These are phyloP conservation scores for Saccharomyces jurei DNA, from an alignment of 805 yeast genomes.

Conservation along the genomic window DNA sequence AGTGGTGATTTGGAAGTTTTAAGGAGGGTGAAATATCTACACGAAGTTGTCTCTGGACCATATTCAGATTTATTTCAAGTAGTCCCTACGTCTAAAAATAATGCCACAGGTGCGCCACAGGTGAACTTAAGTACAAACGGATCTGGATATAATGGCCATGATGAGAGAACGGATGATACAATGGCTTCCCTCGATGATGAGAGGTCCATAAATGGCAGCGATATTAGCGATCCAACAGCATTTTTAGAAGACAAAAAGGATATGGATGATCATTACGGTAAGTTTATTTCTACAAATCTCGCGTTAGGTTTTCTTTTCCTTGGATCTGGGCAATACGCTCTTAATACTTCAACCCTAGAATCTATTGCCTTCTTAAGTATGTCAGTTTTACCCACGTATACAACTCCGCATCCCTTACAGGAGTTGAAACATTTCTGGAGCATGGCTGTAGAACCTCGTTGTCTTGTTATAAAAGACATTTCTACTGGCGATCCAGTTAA, in stretches of 20 bases:
- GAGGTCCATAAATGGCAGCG: not conserved
- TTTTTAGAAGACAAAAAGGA: conserved; percentile 8
- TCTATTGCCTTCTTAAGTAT: conserved; percentile 42
- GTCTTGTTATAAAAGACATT: conserved; percentile 70
- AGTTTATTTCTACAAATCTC: conserved; percentile 68
- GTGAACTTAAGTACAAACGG: not conserved
- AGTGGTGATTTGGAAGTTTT: conserved; percentile 79
- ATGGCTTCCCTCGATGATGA: not conserved
- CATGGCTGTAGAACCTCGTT: conserved; percentile 68
- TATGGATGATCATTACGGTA: conserved; percentile 46
- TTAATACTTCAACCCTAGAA: conserved; percentile 48
- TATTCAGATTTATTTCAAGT: conserved; percentile 20
- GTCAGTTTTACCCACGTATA: conserved; percentile 57
- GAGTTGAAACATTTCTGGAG: conserved; percentile 90
- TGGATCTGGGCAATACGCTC: conserved; percentile 89
- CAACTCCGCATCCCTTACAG: conserved; percentile 51
- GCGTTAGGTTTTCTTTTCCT: conserved; percentile 82
- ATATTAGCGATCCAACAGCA: not conserved
- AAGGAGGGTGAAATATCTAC: conserved; percentile 61
- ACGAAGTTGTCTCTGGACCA: conserved; percentile 43
- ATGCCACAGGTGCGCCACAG: conserved; percentile 3
- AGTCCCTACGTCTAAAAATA: not conserved
- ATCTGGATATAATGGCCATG: not conserved
- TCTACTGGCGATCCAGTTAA: conserved; percentile 49
- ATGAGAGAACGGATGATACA: not conserved